phyloP scores from a whole-genome alignment of 192 early-diverging fungal species.

The Anaeromyces robustus region DNA sequence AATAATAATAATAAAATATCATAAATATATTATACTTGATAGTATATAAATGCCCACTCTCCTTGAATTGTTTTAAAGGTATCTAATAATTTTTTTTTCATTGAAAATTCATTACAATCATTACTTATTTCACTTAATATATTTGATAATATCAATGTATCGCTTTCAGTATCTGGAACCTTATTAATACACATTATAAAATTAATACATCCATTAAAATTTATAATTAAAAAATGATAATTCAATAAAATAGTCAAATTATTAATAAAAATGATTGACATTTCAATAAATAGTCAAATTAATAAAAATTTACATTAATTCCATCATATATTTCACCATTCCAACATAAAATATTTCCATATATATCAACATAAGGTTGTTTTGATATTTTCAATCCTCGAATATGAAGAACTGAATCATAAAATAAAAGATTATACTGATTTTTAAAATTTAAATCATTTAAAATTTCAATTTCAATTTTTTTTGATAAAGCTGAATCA shows the following conservation, averaged over 20 bases:
- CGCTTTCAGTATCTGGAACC: conserved; percentile 26
- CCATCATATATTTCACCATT: conserved; percentile 88
- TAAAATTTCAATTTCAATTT: neutral
- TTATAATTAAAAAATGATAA: too few species aligned
- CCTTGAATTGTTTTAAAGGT: conserved; percentile 47
- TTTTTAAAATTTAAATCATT: neutral
- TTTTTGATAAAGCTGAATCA: neutral
- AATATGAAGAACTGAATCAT: conserved; percentile 46
- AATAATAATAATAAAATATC: neutral
- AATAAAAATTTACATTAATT: conserved; percentile 25
- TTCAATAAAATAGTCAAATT: too few species aligned
- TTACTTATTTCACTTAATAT: conserved; percentile 15
- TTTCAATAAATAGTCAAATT: too few species aligned
- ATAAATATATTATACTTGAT: conserved; percentile 18
- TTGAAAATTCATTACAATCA: conserved; percentile 1
- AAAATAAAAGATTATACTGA: neutral
- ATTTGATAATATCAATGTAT: conserved; percentile 31
- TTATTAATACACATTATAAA: neutral
- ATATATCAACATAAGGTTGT: conserved; percentile 37
- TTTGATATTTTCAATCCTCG: conserved; percentile 32
- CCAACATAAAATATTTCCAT: conserved; percentile 48
- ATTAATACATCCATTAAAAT: too few species aligned
- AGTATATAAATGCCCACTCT: conserved; percentile 68
- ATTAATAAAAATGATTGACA: too few species aligned
- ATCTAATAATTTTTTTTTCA: conserved; percentile 15